These are phyloP conservation scores for Zopfia rhizophila DNA, from an alignment of 2,329 filamentous ascomycete genomes.

Conservation along the genomic window DNA sequence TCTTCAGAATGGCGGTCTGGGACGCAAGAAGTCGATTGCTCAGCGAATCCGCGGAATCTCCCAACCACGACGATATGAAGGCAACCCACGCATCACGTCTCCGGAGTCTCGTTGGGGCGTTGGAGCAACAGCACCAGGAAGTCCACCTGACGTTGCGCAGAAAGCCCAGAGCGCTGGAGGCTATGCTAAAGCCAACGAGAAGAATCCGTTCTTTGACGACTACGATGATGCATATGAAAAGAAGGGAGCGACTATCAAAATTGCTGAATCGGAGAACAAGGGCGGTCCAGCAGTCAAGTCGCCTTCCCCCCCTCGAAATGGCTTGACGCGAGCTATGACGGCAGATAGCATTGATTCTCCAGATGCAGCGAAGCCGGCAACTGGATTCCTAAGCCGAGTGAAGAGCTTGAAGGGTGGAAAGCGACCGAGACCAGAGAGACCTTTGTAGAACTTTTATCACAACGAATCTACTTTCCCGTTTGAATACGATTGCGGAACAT, in stretches of 20 bases:
- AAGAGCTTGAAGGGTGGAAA: slow-evolving; percentile 52
- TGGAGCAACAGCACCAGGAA: slow-evolving; percentile 36
- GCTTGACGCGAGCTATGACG: slow-evolving; percentile 43
- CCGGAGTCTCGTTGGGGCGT: slow-evolving; percentile 65
- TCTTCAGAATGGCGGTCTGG: slow-evolving; percentile 63
- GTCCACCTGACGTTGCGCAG: slow-evolving; percentile 30
- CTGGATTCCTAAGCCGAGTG: slow-evolving; percentile 49
- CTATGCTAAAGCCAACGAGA: slow-evolving; percentile 54
- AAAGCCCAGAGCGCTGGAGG: slow-evolving; percentile 54
- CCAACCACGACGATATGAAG: slow-evolving; percentile 69
- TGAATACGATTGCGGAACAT: too few species aligned
- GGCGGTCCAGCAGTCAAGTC: slow-evolving; percentile 25
- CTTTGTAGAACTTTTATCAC: too few species aligned
- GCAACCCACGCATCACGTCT: slow-evolving; percentile 49
- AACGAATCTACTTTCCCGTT: too few species aligned
- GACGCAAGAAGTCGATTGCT: slow-evolving; percentile 93
- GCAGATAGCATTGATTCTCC: slow-evolving; percentile 42
- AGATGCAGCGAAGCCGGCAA: slow-evolving; percentile 37
- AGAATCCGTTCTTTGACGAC: slow-evolving; percentile 86
- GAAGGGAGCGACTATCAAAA: slow-evolving; percentile 69
- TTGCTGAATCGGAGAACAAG: slow-evolving; percentile 53
- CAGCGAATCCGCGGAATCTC: slow-evolving; percentile 90
- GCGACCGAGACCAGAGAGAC: slow-evolving; percentile 46
- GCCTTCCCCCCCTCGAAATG: slow-evolving; percentile 44
- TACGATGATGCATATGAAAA: slow-evolving; percentile 74